phyloP scores from a whole-genome alignment of 2,329 filamentous ascomycete species.

The Capronia epimyces region DNA sequence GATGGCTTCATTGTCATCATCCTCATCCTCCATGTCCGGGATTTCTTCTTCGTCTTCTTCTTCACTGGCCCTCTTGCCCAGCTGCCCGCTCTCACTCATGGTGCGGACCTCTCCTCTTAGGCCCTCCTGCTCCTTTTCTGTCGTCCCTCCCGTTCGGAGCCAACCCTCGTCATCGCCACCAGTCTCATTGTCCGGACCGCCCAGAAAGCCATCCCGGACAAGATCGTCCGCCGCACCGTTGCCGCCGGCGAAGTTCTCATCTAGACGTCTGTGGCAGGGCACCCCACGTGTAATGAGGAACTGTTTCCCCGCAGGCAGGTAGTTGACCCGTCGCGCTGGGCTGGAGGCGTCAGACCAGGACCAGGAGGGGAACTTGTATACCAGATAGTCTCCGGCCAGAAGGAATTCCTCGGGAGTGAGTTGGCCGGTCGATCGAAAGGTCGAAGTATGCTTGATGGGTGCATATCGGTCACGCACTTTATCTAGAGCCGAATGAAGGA shows the following conservation, averaged over 20 bases:
- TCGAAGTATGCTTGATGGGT: slow-evolving; percentile 82
- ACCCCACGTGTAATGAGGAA: slow-evolving; percentile 92
- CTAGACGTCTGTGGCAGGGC: slow-evolving; percentile 82
- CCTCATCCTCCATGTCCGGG: slow-evolving; percentile 97
- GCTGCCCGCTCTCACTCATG: slow-evolving; percentile 80
- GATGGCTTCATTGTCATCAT: slow-evolving; percentile 89
- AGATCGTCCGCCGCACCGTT: slow-evolving; percentile 81
- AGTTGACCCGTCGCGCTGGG: slow-evolving; percentile 68
- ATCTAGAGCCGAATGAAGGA: slow-evolving; percentile 87
- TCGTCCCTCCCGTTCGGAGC: slow-evolving; percentile 76
- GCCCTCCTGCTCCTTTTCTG: slow-evolving; percentile 57
- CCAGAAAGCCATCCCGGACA: slow-evolving; percentile 67
- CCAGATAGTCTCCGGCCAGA: slow-evolving; percentile 90
- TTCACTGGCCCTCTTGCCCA: slow-evolving; percentile 65
- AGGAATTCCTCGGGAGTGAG: slow-evolving; percentile 97
- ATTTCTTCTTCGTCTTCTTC: slow-evolving; percentile 76
- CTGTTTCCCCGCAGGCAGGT: slow-evolving; percentile 86
- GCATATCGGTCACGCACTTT: slow-evolving; percentile 87
- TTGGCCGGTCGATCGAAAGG: slow-evolving; percentile 87
- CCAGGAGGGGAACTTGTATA: slow-evolving; percentile 99
- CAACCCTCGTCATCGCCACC: slow-evolving; percentile 72
- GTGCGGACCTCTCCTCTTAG: slow-evolving; percentile 77
- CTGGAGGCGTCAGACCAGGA: slow-evolving; percentile 87
- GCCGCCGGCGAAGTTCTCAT: slow-evolving; percentile 87
- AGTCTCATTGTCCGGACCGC: slow-evolving; percentile 44